Evolutionary conservation across 148 eudicot species (phyloP).

Genomic region (Diospyros lotus): DNA sequence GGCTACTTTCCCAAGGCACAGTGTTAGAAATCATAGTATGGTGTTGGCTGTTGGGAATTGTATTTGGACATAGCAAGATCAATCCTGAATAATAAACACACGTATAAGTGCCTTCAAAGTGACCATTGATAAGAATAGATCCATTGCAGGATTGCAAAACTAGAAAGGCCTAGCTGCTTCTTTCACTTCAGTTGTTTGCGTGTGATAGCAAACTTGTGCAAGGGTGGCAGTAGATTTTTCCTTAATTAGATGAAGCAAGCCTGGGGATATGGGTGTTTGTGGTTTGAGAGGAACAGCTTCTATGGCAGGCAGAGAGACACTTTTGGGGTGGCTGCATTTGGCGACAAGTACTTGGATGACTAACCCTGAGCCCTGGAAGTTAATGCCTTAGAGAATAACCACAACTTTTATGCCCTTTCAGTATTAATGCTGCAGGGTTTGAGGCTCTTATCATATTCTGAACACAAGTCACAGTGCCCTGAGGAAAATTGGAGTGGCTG

Average conservation of each 20-base stretch:
- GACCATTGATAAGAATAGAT: no score
- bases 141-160: no score
- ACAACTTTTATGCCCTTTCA: background rate
- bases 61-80: background rate
- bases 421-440: background rate
- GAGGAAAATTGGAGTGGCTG: background rate
- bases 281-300: no score
- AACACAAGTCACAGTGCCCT: no score
- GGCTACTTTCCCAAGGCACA: background rate
- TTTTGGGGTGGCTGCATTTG: background rate
- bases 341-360: background rate
- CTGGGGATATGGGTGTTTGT: no score
- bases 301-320: background rate
- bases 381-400: background rate
- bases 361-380: background rate
- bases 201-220: no score
- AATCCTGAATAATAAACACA: background rate
- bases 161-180: no score
- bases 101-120: background rate
- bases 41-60: background rate
- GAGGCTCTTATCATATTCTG: background rate
- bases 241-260: no score
- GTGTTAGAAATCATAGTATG: background rate
- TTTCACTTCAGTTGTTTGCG: no score
- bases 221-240: no score